Base-by-base conservation (phyloP, 345 rosid species). In the Sapria himalayana region DNA sequence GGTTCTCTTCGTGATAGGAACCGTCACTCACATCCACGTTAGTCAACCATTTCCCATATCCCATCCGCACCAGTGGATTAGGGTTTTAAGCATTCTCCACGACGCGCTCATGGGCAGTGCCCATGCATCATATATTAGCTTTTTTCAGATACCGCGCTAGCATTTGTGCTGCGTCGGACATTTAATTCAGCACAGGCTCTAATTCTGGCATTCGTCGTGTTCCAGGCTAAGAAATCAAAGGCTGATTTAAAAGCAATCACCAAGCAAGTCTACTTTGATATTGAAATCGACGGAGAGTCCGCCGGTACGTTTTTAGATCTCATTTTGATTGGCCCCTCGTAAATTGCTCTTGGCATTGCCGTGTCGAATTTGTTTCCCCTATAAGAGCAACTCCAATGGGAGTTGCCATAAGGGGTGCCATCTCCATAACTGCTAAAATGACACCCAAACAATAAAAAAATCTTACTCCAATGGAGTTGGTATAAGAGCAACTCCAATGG, bases 221-320 rank as follows among this genome's bases (percentile, higher is more conserved):
- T 42, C 29, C 67, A 89, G 99, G 99, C 93, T 0, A 72, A 78
- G 64, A 69, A 67, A 22, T 49, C 50, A 10, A 57, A 78, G 45
- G 66, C 62, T 45, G 74, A 79, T 52, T 61, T 64, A 49, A 66
- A 66, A 48, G 85, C 79, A 52, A 59, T 79, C 31, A 89, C 99
- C 9, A 68, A 75, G 66, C 74, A 89, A 57, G 99, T 91, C 36
- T 84, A 56, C 70, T 91, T 91, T 23, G 93, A 91, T 51, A 81
- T 91, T 13, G 89, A 84, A 65, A 71, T 77, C 27, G 86, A 46
- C 14, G 99, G 95, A 39, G 80, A 91, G 65, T 67, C 85, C 1
- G 93, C 99, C 45, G 99, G 99, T 80, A 69, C 20, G 59, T 32
- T 44, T 20, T 14, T n/a, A n/a, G n/a, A n/a, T n/a, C n/a, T n/a